These are phyloP conservation scores for Geranomyces michiganensis DNA, from an alignment of 192 early-diverging fungal genomes.

Conservation along the genomic window DNA sequence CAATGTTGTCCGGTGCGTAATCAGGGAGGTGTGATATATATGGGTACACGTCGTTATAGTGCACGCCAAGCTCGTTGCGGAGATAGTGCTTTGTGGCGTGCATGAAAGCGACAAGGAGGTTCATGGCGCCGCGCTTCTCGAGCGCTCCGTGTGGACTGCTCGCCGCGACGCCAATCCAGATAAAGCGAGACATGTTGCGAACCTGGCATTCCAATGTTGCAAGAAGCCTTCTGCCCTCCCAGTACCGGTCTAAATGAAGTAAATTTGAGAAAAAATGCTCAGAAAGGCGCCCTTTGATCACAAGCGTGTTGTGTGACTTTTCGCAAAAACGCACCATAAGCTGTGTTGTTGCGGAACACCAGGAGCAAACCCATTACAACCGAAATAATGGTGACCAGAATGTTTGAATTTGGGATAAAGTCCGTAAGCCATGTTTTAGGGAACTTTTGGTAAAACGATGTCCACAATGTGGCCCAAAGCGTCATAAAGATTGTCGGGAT, in stretches of 20 bases:
- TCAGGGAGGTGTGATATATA: conserved; percentile 66
- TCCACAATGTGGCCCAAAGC: conserved; percentile 18
- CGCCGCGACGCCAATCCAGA: conserved; percentile 66
- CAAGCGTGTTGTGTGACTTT: too few relatives aligned
- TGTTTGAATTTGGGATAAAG: conserved; percentile 23
- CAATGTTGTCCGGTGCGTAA: conserved; percentile 43
- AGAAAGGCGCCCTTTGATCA: too few relatives aligned
- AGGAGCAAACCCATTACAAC: conserved; percentile 44
- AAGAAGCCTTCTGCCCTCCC: conserved; percentile 87
- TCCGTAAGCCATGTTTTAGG: conserved; percentile 14
- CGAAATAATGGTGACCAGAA: conserved; percentile 38
- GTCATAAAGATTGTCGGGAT: conserved; percentile 17
- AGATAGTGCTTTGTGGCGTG: conserved; percentile 82
- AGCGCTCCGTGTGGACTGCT: conserved; percentile 14
- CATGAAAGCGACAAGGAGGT: conserved; percentile 79
- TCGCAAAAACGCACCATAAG: conserved; percentile 31
- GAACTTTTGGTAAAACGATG: conserved; percentile 13
- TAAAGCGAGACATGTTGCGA: conserved; percentile 75
- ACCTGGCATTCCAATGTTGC: conserved; percentile 65
- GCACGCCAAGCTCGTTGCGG: conserved; percentile 69
- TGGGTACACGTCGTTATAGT: conserved; percentile 71
- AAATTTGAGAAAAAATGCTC: too few relatives aligned
- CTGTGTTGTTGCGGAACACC: conserved; percentile 48
- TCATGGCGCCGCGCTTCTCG: conserved; percentile 75
- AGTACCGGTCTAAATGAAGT: conserved; percentile 45